Evolutionary conservation across 495 filamentous ascomycete species (phyloP).

Genomic region (Zalerion maritima): DNA sequence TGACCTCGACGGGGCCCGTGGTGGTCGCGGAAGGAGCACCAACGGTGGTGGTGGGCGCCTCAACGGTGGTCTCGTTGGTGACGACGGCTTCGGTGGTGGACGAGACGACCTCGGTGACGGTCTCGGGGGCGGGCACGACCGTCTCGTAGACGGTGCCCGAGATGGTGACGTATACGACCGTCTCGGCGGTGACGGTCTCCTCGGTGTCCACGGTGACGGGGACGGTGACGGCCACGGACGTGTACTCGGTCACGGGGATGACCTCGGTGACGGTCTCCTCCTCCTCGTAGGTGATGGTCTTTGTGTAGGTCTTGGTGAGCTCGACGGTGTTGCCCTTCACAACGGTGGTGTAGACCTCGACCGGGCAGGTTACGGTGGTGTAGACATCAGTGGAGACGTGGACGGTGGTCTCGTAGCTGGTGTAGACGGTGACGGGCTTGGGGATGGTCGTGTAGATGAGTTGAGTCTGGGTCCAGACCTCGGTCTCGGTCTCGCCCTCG

Average conservation of each 20-base stretch:
- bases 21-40: constrained; percentile 10
- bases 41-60: no score
- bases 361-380: constrained; percentile 27
- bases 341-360: constrained; percentile 27
- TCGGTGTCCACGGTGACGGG: constrained; percentile 15
- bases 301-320: constrained; percentile 28
- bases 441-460: constrained; percentile 19
- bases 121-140: constrained; percentile 8
- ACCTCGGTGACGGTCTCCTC: constrained; percentile 19
- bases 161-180: constrained; percentile 16
- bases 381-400: constrained; percentile 25
- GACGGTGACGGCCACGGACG: constrained; percentile 19
- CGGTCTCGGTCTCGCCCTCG: constrained; percentile 23
- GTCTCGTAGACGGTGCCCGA: constrained; percentile 15
- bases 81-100: constrained; percentile 8
- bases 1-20: constrained; percentile 16
- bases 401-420: constrained; percentile 21
- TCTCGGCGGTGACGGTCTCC: constrained; percentile 15
- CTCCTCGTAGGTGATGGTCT: constrained; percentile 18
- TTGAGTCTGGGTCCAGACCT: constrained; percentile 30
- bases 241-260: constrained; percentile 22
- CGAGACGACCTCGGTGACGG: constrained; percentile 9
- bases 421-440: constrained; percentile 11
- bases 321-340: constrained; percentile 23
- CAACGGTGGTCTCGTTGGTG: constrained; percentile 4